phyloP scores from a whole-genome alignment of 1,284 basidiomycete species.

The Naganishia sp. region DNA sequence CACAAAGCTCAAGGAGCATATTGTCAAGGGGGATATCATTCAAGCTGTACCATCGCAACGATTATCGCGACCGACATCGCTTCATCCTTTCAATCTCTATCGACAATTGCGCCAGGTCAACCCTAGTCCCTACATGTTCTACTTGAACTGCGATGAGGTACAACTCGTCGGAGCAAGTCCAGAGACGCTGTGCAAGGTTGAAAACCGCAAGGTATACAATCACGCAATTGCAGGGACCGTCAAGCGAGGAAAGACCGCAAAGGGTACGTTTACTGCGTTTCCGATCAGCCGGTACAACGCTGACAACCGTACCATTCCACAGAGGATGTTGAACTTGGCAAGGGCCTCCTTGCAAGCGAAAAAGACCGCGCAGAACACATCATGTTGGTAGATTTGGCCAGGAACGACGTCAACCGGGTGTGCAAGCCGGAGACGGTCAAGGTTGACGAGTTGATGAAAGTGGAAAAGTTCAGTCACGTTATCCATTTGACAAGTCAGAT shows the following conservation, averaged over 20 bases:
- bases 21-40: constrained; percentile 95
- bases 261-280: constrained; percentile 62
- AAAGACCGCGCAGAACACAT: constrained; percentile 98
- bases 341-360: constrained; percentile 74
- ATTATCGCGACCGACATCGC: constrained; percentile 74
- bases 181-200: constrained; percentile 95
- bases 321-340: constrained; percentile 85
- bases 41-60: constrained; percentile 97
- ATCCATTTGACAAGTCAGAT: constrained; percentile 97
- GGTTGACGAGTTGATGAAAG: constrained; percentile 89
- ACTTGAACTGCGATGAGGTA: constrained; percentile 86
- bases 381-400: constrained; percentile 96
- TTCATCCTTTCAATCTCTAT: constrained; percentile 98
- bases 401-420: constrained; percentile 99
- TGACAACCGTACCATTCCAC: constrained; percentile 20
- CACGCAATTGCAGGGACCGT: constrained; percentile 98
- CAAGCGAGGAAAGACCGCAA: constrained; percentile 76
- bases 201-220: constrained; percentile 88
- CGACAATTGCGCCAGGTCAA: constrained; percentile 90
- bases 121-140: constrained; percentile 99
- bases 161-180: constrained; percentile 97
- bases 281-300: neutral
- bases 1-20: constrained; percentile 87
- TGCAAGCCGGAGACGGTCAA: constrained; percentile 94
- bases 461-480: constrained; percentile 97